phyloP scores from a whole-genome alignment of 2,329 filamentous ascomycete genomes.

The Fusarium burgessii region DNA sequence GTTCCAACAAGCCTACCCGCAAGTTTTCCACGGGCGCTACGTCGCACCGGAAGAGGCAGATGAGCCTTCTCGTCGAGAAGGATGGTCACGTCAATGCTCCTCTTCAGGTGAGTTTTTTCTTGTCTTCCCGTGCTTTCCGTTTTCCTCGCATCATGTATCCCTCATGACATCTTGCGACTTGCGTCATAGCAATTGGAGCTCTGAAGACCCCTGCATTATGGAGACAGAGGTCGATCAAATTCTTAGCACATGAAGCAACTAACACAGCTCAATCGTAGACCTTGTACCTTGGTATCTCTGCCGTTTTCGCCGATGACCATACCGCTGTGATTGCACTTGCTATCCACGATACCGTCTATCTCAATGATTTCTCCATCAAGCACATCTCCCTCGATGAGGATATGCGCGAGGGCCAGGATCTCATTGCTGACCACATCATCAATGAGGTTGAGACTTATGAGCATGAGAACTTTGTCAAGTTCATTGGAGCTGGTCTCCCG shows the following conservation, averaged over 20 bases:
- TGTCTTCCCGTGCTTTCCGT: neutral
- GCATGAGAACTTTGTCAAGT: slow-evolving; percentile 76
- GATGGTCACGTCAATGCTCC: slow-evolving; percentile 59
- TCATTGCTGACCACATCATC: slow-evolving; percentile 71
- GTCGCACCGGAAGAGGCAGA: slow-evolving; percentile 59
- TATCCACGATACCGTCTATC: slow-evolving; percentile 79
- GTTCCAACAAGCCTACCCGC: slow-evolving; percentile 47
- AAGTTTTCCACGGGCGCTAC: slow-evolving; percentile 60
- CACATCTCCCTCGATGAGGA: slow-evolving; percentile 61
- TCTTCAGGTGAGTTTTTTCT: slow-evolving; percentile 56
- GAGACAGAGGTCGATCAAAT: neutral
- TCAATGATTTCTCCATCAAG: slow-evolving; percentile 77
- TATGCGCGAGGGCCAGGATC: slow-evolving; percentile 55
- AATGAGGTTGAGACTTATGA: slow-evolving; percentile 69
- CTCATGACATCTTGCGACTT: slow-evolving; percentile 42
- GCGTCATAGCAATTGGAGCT: slow-evolving; percentile 13
- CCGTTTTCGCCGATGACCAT: slow-evolving; percentile 62
- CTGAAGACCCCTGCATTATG: slow-evolving; percentile 1
- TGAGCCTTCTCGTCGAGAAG: slow-evolving; percentile 59
- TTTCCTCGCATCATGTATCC: neutral
- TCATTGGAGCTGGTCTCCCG: slow-evolving; percentile 79
- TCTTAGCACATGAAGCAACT: slow-evolving; percentile 11
- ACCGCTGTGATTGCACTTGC: slow-evolving; percentile 73
- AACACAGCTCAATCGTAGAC: slow-evolving; percentile 55
- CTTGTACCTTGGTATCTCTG: slow-evolving; percentile 73